phyloP scores from a whole-genome alignment of 768 basidiomycete species.

The Leccinellum rugosiceps region DNA sequence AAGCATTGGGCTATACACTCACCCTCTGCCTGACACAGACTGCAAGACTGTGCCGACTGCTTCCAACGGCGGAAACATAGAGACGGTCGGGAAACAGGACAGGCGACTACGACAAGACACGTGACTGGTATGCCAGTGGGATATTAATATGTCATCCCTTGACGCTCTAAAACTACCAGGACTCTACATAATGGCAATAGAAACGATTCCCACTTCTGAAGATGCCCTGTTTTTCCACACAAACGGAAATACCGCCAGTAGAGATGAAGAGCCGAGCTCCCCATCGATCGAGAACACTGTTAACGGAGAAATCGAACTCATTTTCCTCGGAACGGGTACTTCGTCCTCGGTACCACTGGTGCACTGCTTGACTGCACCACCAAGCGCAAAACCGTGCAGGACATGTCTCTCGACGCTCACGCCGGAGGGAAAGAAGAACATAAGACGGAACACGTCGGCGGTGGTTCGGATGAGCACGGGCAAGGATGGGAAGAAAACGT shows the following conservation, averaged over 20 bases:
- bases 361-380: slow-evolving; percentile 71
- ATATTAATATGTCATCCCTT: background rate
- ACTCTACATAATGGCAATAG: background rate
- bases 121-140: background rate
- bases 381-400: slow-evolving; percentile 46
- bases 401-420: slow-evolving; percentile 67
- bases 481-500: slow-evolving; percentile 46
- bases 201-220: slow-evolving; percentile 1
- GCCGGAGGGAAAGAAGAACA: slow-evolving; percentile 77
- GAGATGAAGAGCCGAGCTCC: background rate
- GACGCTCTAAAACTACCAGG: background rate
- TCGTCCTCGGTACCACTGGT: slow-evolving; percentile 69
- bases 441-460: slow-evolving; percentile 78
- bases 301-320: slow-evolving; percentile 48
- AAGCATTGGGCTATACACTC: too few species aligned
- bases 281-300: background rate
- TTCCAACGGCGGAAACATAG: background rate
- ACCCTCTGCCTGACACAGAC: background rate
- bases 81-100: background rate
- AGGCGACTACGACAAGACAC: background rate
- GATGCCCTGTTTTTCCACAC: background rate
- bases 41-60: background rate
- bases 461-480: slow-evolving; percentile 48
- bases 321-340: slow-evolving; percentile 83
- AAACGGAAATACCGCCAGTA: background rate